phyloP scores from a whole-genome alignment of 257 asterid species.

The Nicotiana attenuata region DNA sequence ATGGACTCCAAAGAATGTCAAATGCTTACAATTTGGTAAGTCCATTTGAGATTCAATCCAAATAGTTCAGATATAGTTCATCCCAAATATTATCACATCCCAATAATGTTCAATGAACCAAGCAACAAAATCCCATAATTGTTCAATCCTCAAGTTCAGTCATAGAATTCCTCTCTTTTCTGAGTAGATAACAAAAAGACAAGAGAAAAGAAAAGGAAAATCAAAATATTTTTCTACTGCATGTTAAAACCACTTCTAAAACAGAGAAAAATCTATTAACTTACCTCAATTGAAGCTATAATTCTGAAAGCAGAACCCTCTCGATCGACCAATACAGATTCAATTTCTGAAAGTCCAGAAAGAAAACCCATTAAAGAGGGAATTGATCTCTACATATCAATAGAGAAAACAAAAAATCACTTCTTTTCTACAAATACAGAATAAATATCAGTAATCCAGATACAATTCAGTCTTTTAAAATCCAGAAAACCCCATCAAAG shows the following conservation, averaged over 20 bases:
- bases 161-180: background rate
- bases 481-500: background rate
- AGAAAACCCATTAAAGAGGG: background rate
- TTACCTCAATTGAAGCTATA: background rate
- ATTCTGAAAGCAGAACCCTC: background rate
- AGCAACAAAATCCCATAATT: background rate
- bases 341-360: background rate
- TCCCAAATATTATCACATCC: background rate
- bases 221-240: background rate
- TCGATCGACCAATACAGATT: background rate
- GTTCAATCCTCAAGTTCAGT: background rate
- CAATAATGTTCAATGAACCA: background rate
- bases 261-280: background rate
- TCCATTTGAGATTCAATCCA: conserved; percentile 46
- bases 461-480: background rate
- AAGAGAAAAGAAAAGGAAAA: background rate
- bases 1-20: conserved; percentile 49
- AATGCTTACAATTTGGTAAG: conserved; percentile 34
- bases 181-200: background rate
- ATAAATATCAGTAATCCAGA: background rate
- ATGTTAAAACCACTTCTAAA: background rate
- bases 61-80: conserved; percentile 14
- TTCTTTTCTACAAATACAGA: too few relatives aligned
- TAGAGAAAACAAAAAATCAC: background rate
- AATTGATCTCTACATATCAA: background rate